Evolutionary conservation across 352 stramenopile species (phyloP).

Genomic region (Phytophthora citricola): DNA sequence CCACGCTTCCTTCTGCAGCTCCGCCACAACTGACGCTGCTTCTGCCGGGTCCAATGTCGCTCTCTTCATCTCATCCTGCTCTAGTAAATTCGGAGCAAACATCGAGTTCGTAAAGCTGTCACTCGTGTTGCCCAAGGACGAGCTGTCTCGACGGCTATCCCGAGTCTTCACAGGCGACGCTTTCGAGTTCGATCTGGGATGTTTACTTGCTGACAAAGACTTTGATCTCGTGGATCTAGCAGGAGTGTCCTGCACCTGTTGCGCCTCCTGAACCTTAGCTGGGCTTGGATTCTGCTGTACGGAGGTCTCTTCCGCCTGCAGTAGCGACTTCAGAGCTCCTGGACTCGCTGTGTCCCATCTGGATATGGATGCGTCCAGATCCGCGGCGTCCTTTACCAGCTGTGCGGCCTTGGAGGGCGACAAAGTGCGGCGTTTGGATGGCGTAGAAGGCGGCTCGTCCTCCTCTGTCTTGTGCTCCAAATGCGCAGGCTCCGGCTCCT

Average conservation of each 20-base stretch:
- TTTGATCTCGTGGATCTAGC: constrained; percentile 12
- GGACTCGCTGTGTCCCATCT: constrained; percentile 46
- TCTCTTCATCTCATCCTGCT: constrained; percentile 34
- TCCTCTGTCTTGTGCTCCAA: constrained; percentile 20
- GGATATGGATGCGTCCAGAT: constrained; percentile 31
- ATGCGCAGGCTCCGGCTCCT: constrained; percentile 10
- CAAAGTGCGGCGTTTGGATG: constrained; percentile 38
- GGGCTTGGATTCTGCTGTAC: background rate
- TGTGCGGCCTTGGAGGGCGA: constrained; percentile 51
- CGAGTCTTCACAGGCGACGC: constrained; percentile 1
- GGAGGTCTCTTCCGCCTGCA: constrained; percentile 13
- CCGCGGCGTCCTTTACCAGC: constrained; percentile 31
- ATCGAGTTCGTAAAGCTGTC: constrained; percentile 66
- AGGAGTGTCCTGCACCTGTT: constrained; percentile 14
- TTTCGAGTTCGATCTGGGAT: constrained; percentile 25
- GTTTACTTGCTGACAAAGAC: constrained; percentile 16
- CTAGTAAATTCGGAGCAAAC: constrained; percentile 57
- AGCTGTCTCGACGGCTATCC: constrained; percentile 15
- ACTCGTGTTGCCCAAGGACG: constrained; percentile 19
- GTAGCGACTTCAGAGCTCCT: constrained; percentile 37
- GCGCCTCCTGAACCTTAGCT: constrained; percentile 1
- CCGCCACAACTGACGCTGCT: constrained; percentile 49
- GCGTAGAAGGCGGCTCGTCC: constrained; percentile 11
- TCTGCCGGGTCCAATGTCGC: constrained; percentile 65
- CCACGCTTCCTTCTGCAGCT: constrained; percentile 37